Conservation (phyloP, 306 rosid genomes). For the Pterocarpus macrocarpus region DNA sequence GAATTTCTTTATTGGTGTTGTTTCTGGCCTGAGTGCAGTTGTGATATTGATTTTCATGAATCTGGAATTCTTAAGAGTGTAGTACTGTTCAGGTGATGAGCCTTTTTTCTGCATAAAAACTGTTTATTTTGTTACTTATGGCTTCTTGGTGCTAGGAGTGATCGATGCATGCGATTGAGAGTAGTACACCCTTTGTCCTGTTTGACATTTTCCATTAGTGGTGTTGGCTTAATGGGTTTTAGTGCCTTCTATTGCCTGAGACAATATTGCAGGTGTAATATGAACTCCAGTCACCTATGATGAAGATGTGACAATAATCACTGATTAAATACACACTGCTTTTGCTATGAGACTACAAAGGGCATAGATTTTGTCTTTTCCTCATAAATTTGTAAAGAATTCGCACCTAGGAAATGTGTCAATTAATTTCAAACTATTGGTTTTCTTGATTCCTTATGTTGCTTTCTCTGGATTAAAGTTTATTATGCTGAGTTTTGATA, state of each 20-base stretch:
- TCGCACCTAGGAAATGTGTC: constrained; percentile 24
- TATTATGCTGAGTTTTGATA: constrained; percentile 31
- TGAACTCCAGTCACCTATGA: constrained; percentile 32
- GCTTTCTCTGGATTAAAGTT: constrained; percentile 36
- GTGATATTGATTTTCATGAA: constrained; percentile 8
- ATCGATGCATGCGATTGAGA: constrained; percentile 38
- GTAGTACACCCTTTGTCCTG: too few relatives aligned
- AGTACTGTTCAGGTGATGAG: constrained; percentile 23
- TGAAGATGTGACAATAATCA: background rate
- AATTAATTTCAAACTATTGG: background rate
- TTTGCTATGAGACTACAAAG: constrained; percentile 10
- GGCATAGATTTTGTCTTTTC: background rate
- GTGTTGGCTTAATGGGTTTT: constrained; percentile 7
- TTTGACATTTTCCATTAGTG: constrained; percentile 4
- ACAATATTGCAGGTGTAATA: constrained; percentile 12
- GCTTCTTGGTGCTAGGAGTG: constrained; percentile 29
- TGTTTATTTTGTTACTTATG: constrained; percentile 31
- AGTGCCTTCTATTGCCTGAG: background rate
- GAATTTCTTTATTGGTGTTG: constrained; percentile 22
- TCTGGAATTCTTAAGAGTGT: constrained; percentile 14
- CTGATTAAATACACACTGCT: background rate
- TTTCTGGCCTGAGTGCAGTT: background rate
- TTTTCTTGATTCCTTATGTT: constrained; percentile 12
- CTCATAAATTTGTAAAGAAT: constrained; percentile 4
- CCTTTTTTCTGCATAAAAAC: background rate